Conservation (phyloP, 192 early-diverging fungal genomes). For the Dispira simplex region DNA sequence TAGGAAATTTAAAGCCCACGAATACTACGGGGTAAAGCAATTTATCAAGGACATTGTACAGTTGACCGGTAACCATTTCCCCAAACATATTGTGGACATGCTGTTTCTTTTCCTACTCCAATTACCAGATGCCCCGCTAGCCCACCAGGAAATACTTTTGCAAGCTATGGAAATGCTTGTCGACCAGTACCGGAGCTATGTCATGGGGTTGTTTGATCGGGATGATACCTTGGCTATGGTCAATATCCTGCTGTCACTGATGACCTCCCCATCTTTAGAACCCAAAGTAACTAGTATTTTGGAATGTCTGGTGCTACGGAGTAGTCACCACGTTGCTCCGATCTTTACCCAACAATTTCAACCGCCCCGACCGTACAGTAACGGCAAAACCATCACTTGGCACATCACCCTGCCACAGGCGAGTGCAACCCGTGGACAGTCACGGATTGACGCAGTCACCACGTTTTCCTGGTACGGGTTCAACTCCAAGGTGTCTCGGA, state of each 20-base stretch:
- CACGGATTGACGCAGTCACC: neutral
- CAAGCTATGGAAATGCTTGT: constrained; percentile 9
- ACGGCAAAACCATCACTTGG: neutral
- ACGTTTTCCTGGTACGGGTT: constrained; percentile 9
- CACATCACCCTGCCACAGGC: neutral
- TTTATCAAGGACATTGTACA: constrained; percentile 9
- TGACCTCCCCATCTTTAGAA: neutral
- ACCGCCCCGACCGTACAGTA: neutral
- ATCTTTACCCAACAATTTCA: neutral
- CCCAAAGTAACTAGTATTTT: constrained; percentile 4
- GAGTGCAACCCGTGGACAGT: neutral
- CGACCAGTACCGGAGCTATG: neutral
- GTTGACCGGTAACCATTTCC: neutral
- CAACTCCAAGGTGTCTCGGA: constrained; percentile 2
- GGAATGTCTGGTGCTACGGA: neutral
- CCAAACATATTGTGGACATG: neutral
- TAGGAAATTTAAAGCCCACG: neutral
- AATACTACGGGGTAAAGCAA: neutral
- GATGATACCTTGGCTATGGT: constrained; percentile 6
- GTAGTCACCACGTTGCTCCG: neutral
- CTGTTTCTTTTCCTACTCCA: constrained; percentile 9
- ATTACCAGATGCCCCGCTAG: neutral
- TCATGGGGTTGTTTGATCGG: constrained; percentile 2
- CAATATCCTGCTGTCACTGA: neutral
- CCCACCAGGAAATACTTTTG: constrained; percentile 2